Percentiles rank a stretch among this genome's conserved stretches.
Evolutionary conservation across 306 rosid species (phyloP).

Genomic region (Rosa persica): DNA sequence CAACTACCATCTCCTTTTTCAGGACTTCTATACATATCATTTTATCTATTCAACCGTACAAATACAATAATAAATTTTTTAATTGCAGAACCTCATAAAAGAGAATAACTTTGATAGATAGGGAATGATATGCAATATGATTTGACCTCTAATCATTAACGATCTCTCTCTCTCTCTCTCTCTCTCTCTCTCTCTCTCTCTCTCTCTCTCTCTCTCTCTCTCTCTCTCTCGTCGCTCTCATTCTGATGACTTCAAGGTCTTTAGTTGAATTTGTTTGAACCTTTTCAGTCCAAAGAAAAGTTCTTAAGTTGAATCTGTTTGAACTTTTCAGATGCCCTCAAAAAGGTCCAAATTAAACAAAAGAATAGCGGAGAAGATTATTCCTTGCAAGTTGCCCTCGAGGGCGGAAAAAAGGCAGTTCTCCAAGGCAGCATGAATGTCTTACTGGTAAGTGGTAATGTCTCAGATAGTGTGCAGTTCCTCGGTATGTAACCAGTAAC

Average conservation of each 20-base stretch:
- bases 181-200: not conserved
- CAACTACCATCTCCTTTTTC: not conserved
- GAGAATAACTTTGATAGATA: not conserved
- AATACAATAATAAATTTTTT: not conserved
- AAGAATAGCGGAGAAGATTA: constrained; percentile 54
- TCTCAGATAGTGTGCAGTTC: constrained; percentile 23
- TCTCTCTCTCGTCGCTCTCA: not conserved
- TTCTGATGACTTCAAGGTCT: constrained; percentile 7
- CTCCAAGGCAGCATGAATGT: constrained; percentile 79
- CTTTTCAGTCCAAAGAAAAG: not conserved
- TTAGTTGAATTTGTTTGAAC: constrained; percentile 11
- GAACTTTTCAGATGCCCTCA: constrained; percentile 61
- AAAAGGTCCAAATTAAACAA: constrained; percentile 50
- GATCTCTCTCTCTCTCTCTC: not conserved
- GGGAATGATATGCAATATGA: not conserved
- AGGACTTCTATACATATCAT: not conserved
- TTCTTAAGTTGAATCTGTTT: constrained; percentile 20
- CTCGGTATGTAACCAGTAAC: constrained; percentile 4
- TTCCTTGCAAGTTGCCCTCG: constrained; percentile 65
- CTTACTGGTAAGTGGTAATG: constrained; percentile 71
- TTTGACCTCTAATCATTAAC: not conserved
- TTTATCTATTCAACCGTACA: not conserved
- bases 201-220: not conserved
- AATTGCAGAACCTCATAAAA: not conserved
- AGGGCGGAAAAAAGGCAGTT: constrained; percentile 69